A percentile compares a stretch with the other conserved stretches of the same genome.
These are phyloP conservation scores for Sechiopsis laciniata DNA, from an alignment of 306 rosid species.

Conservation along the genomic window DNA sequence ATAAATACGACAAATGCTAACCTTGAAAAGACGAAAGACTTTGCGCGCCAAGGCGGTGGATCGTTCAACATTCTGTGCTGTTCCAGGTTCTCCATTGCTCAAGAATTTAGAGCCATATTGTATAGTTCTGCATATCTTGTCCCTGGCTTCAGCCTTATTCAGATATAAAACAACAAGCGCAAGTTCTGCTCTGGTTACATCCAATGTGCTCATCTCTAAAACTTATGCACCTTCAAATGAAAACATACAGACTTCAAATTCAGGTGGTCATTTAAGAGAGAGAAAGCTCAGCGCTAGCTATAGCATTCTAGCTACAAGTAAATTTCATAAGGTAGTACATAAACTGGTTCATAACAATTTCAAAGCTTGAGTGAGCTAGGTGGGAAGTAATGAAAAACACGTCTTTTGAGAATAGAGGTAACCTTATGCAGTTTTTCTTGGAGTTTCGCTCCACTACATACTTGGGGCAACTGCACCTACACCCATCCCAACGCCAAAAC, in stretches of 20 bases:
- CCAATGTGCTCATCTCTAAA: conserved; percentile 79
- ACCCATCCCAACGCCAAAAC: too few relatives aligned
- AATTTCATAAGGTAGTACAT: conserved; percentile 15
- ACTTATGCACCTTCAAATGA: conserved; percentile 19
- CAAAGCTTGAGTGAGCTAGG: not conserved
- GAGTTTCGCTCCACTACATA: too few relatives aligned
- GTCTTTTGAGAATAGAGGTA: not conserved
- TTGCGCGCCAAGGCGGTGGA: conserved; percentile 92
- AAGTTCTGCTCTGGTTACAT: conserved; percentile 86
- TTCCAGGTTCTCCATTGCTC: conserved; percentile 88
- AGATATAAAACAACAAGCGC: conserved; percentile 74
- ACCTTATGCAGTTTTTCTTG: too few relatives aligned
- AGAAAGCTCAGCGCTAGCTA: not conserved
- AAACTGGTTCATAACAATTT: not conserved
- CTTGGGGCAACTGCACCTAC: too few relatives aligned
- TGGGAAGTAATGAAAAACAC: not conserved
- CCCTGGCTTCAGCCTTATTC: conserved; percentile 97
- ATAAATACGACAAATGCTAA: conserved; percentile 26
- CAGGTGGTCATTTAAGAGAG: conserved; percentile 1
- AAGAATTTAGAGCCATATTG: conserved; percentile 95
- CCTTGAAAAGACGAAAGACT: conserved; percentile 96
- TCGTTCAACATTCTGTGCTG: conserved; percentile 88
- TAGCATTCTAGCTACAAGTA: not conserved
- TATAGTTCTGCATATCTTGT: conserved; percentile 96
- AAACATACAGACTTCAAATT: not conserved